Evolutionary conservation across 306 rosid genomes (phyloP).

Genomic region (Vigna hirtella): DNA sequence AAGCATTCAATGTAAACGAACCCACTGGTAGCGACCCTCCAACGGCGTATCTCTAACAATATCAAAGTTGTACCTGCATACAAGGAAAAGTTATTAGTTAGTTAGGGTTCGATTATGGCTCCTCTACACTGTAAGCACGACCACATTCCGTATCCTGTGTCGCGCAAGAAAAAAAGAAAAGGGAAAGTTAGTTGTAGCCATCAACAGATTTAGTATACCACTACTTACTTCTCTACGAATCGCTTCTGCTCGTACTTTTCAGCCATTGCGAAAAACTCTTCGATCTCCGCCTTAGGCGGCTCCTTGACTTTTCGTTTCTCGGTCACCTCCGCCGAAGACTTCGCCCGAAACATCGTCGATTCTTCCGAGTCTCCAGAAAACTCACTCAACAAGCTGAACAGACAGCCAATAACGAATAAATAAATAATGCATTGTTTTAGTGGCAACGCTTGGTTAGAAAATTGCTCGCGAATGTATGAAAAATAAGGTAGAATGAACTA

Average conservation of each 20-base stretch:
- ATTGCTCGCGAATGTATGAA: neutral
- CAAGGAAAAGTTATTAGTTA: slow-evolving; percentile 58
- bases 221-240: slow-evolving; percentile 80
- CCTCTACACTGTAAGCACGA: slow-evolving; percentile 53
- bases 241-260: slow-evolving; percentile 79
- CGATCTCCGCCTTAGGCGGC: slow-evolving; percentile 73
- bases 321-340: slow-evolving; percentile 32
- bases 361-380: slow-evolving; percentile 59
- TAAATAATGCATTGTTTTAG: slow-evolving; percentile 1
- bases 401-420: neutral
- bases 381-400: slow-evolving; percentile 53
- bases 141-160: slow-evolving; percentile 57
- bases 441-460: slow-evolving; percentile 18
- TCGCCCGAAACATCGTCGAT: slow-evolving; percentile 35
- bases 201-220: neutral
- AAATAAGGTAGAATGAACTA: neutral
- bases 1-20: slow-evolving; percentile 75
- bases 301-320: slow-evolving; percentile 38
- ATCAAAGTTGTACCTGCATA: slow-evolving; percentile 93
- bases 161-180: neutral
- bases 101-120: slow-evolving; percentile 57
- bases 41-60: slow-evolving; percentile 79
- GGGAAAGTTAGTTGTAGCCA: neutral
- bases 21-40: slow-evolving; percentile 92
- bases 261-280: slow-evolving; percentile 77